Evolutionary conservation across 73 alveolate genomes (phyloP), one percentile per base, ranked within the genome.

Genomic region (Blepharisma stoltei): DNA sequence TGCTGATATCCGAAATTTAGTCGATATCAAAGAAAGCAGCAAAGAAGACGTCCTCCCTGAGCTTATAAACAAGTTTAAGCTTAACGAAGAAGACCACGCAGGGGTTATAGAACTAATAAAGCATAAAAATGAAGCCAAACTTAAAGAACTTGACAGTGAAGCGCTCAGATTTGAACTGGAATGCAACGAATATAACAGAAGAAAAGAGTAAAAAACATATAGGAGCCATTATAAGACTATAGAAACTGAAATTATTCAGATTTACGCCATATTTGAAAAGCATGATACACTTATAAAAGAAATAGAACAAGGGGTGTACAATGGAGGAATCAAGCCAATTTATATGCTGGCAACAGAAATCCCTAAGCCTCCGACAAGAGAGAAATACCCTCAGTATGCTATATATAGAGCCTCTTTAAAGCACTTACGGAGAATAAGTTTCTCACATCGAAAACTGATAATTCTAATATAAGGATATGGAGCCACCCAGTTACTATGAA

Each of bases 301-400:
- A 14, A 5, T 25, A 18, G 73, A 60, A 5, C 23, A n/a, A 20
- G 73, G 73, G 18, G 73, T 25, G 11, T 60, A 14, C 5, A 14
- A 60, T 25, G n/a, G 18, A 20, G 73, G 73, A 25, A 60, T 60
- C 73, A 60, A 60, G 46, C 73, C 73, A 9, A 25, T 60, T 60
- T 60, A 60, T 25, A 60, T 60, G 46, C 14, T 38, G 23, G 46
- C 23, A 14, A n/a, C 14, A 14, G 73, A 60, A 14, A 60, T 60
- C 2, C 73, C 73, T 2, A 60, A 60, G 23, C 73, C 37, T 4
- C 73, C 73, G 2, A n/a, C 14, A 1, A 60, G 73, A 60, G 73
- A 60, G 23, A 60, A 60, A 60, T 60, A 14, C 73, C 73, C 73
- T 20, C 23, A 18, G 73, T 60, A 60, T 18, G 38, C 18, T 60